phyloP scores from a whole-genome alignment of 2,329 filamentous ascomycete species.

The Curvularia lunata region DNA sequence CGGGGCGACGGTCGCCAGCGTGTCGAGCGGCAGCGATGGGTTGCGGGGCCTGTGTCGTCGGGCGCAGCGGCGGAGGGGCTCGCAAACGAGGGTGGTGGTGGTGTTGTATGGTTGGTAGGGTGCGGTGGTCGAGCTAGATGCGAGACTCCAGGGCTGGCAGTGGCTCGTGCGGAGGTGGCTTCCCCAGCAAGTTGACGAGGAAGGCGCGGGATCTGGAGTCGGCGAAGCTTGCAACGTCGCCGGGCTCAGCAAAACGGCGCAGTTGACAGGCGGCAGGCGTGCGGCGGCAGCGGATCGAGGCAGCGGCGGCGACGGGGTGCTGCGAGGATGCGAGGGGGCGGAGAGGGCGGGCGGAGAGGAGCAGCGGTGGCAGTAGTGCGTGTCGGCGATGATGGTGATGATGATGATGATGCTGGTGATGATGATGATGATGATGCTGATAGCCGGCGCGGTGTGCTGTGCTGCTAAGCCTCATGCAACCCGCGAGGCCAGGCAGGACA shows the following conservation, averaged over 20 bases:
- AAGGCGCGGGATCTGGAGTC: conserved; percentile 19
- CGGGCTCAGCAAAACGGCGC: not conserved
- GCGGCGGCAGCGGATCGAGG: not conserved
- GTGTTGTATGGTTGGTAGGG: conserved; percentile 19
- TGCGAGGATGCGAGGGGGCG: too few relatives aligned
- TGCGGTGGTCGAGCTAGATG: conserved; percentile 16
- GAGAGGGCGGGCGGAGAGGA: not conserved
- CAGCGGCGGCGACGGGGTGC: not conserved
- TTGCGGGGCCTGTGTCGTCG: conserved; percentile 8
- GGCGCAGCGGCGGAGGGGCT: conserved; percentile 5
- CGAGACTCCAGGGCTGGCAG: conserved; percentile 15
- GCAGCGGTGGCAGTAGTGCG: not conserved
- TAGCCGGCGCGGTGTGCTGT: conserved; percentile 6
- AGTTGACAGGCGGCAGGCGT: not conserved
- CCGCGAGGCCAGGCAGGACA: conserved; percentile 4
- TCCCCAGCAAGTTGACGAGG: conserved; percentile 19
- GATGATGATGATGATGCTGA: not conserved
- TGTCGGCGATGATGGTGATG: not conserved
- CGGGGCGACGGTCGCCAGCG: conserved; percentile 19
- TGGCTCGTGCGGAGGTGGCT: conserved; percentile 18
- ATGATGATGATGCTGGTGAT: not conserved
- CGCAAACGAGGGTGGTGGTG: conserved; percentile 14
- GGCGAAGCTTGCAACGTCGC: conserved; percentile 9
- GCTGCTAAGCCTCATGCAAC: conserved; percentile 19
- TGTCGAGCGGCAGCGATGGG: conserved; percentile 12